A percentile compares a stretch with the other conserved stretches of the same genome.
Conservation (phyloP, 2,329 filamentous ascomycete species). For the Beauveria pseudobassiana region DNA sequence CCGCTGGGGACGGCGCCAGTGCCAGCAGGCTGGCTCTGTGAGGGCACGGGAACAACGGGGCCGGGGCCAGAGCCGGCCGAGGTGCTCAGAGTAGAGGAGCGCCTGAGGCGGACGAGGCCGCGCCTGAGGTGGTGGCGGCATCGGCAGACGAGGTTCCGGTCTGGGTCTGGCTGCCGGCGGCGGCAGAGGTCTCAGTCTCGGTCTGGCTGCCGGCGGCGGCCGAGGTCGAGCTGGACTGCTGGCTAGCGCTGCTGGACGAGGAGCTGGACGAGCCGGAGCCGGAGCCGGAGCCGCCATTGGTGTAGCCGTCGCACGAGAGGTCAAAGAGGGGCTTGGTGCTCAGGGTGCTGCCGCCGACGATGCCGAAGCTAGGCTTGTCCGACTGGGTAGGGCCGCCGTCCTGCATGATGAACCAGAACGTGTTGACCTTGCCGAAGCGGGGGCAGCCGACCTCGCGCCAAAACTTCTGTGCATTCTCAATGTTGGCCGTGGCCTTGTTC, state of each 20-base stretch:
- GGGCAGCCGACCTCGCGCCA: conserved; percentile 74
- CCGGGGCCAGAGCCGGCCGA: conserved; percentile 20
- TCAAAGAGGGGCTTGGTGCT: conserved; percentile 52
- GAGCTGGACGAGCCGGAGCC: conserved; percentile 4
- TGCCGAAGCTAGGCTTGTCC: conserved; percentile 61
- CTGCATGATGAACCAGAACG: conserved; percentile 73
- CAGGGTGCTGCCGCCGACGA: conserved; percentile 47
- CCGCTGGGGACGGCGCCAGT: conserved; percentile 3
- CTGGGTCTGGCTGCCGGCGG: conserved; percentile 11
- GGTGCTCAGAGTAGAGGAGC: conserved; percentile 14
- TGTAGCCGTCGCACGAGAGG: conserved; percentile 45
- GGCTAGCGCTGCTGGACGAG: conserved; percentile 14
- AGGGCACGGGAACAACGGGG: background rate
- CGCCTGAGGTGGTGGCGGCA: background rate
- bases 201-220: conserved; percentile 10
- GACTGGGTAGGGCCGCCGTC: conserved; percentile 49
- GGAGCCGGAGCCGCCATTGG: conserved; percentile 9
- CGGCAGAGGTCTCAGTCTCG: background rate
- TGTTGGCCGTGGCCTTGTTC: conserved; percentile 55
- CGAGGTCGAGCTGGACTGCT: conserved; percentile 12
- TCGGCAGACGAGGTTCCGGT: background rate
- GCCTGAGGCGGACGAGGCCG: background rate
- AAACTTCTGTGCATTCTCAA: conserved; percentile 67
- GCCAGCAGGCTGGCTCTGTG: conserved; percentile 12
- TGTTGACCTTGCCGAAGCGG: conserved; percentile 55